These are phyloP conservation scores for Silene noctiflora DNA, from an alignment of 179 eudicot genomes.

Conservation along the genomic window DNA sequence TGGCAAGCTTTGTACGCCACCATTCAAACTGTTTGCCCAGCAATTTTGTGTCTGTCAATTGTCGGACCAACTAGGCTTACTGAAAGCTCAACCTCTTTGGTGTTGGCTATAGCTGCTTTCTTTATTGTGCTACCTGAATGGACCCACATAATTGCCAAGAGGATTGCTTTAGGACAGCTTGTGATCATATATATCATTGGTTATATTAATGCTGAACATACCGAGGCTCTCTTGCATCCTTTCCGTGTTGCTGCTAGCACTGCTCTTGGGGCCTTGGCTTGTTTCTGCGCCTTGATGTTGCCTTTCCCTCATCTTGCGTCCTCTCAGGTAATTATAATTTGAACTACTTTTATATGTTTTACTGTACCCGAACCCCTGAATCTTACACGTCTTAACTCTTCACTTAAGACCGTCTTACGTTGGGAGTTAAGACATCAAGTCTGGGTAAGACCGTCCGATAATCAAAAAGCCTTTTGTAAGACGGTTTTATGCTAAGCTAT, in stretches of 20 bases:
- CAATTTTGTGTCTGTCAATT: constrained; percentile 48
- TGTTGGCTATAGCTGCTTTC: constrained; percentile 45
- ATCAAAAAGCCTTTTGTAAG: background rate
- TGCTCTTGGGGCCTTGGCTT: constrained; percentile 61
- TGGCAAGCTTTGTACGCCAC: constrained; percentile 55
- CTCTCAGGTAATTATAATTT: constrained; percentile 43
- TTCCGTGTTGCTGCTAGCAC: constrained; percentile 72
- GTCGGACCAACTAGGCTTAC: constrained; percentile 55
- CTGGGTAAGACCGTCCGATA: background rate
- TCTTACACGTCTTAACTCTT: background rate
- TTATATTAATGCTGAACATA: constrained; percentile 36
- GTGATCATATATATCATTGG: constrained; percentile 61
- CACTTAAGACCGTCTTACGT: background rate
- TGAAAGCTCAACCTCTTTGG: constrained; percentile 34
- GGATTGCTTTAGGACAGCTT: constrained; percentile 73
- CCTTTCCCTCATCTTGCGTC: constrained; percentile 64
- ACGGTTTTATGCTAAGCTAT: background rate
- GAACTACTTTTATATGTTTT: background rate
- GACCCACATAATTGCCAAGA: constrained; percentile 50
- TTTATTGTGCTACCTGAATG: constrained; percentile 50
- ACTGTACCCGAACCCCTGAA: background rate
- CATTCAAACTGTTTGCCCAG: constrained; percentile 46
- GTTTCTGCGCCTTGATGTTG: constrained; percentile 57
- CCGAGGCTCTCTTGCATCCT: constrained; percentile 63
- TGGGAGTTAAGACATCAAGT: no score